Conservation (phyloP, 768 basidiomycete genomes). For the Trametes cinnabarina region DNA sequence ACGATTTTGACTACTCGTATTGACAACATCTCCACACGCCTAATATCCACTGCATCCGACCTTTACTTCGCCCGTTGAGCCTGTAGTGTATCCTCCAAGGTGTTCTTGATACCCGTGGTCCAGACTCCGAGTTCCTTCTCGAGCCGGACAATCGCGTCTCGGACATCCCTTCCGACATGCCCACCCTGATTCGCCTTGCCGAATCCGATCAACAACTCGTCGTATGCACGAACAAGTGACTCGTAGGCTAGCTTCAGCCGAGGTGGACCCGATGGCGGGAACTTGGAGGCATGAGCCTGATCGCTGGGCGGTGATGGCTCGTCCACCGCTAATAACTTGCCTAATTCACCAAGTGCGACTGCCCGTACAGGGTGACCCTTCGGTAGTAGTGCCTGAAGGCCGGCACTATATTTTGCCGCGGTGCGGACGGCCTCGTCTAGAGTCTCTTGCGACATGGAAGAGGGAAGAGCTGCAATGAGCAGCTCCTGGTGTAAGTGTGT, state of each 20-base stretch:
- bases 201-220: slow-evolving; percentile 68
- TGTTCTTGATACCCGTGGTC: slow-evolving; percentile 60
- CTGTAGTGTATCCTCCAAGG: slow-evolving; percentile 41
- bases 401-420: slow-evolving; percentile 52
- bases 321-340: slow-evolving; percentile 78
- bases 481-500: slow-evolving; percentile 70
- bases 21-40: neutral
- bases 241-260: slow-evolving; percentile 65
- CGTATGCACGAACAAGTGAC: slow-evolving; percentile 58
- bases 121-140: slow-evolving; percentile 76
- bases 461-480: slow-evolving; percentile 51
- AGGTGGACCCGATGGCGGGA: slow-evolving; percentile 66
- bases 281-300: slow-evolving; percentile 28
- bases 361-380: slow-evolving; percentile 77
- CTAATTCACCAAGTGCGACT: slow-evolving; percentile 73
- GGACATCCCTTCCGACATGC: slow-evolving; percentile 59
- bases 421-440: slow-evolving; percentile 65
- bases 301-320: slow-evolving; percentile 50
- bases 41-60: neutral
- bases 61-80: neutral
- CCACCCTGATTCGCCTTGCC: slow-evolving; percentile 71
- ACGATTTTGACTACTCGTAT: too few species aligned
- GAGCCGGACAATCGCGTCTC: slow-evolving; percentile 55
- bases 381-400: slow-evolving; percentile 50
- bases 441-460: slow-evolving; percentile 41